Evolutionary conservation across 768 basidiomycete species (phyloP), one percentile per base, ranked within the genome.

Genomic region (Saitozyma sp.): DNA sequence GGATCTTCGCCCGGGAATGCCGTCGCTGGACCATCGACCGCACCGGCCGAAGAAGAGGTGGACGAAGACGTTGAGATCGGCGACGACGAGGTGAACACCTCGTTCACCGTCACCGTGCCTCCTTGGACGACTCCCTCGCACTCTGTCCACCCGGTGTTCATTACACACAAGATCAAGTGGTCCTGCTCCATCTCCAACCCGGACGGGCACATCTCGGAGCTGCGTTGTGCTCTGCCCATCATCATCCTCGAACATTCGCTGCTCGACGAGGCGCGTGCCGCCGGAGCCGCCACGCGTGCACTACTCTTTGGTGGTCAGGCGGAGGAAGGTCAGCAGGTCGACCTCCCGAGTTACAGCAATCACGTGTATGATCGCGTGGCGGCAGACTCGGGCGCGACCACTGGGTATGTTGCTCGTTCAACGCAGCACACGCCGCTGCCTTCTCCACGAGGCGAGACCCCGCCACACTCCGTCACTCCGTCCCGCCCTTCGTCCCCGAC

Each of bases 171-270:
- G 67, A 84, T 97, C 69, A 83, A 83, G 64, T 83, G 83, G 82
- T 79, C 73, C 14, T 88, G 91, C 64, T 82, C 87, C 56, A 88
- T 94, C 73, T 83, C 83, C 65, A 98, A 97, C 75, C 83, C 84
- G 8, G 95, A 97, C 74, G 93, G 93, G 0, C 95, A 97, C 75
- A 88, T 87, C 3, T 94, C 92, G 9, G 92, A 97, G 78, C 83
- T 98, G n/a, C 87, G 93, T 14, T 97, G 95, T 78, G 92, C 92
- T 1, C 83, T 97, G 6, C 95, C 95, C 0, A 80, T 98, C 41
- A 86, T 90, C 73, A 84, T 98, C 53, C 87, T 97, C 20, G 88
- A 93, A 67, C 76, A 84, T 62, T 82, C 85, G 11, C 81, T 95
- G 1, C 82, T 90, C 14, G 83, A 87, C 13, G 93, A 96, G 75